Conservation (phyloP, 1,139 yeast genomes). For the Scheffersomyces segobiensis region DNA sequence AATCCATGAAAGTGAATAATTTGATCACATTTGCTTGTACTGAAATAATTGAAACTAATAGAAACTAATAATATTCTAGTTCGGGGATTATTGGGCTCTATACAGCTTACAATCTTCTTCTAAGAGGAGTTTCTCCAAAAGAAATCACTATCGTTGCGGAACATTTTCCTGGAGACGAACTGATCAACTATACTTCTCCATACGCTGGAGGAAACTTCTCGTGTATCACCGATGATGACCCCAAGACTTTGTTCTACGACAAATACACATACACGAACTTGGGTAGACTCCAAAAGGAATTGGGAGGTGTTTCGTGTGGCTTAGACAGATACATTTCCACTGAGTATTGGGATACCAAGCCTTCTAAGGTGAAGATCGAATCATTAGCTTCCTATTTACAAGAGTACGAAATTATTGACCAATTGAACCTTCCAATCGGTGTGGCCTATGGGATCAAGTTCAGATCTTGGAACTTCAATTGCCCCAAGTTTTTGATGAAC, state of each 20-base stretch:
- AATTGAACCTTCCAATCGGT: constrained; percentile 44
- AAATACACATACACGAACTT: constrained; percentile 55
- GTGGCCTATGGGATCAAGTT: constrained; percentile 54
- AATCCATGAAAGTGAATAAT: too few species aligned
- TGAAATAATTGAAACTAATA: not conserved
- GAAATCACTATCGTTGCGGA: constrained; percentile 63
- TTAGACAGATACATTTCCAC: constrained; percentile 52
- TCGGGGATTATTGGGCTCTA: constrained; percentile 74
- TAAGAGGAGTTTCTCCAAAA: constrained; percentile 42
- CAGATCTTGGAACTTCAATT: constrained; percentile 65
- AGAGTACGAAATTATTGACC: constrained; percentile 36
- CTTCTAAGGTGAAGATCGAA: constrained; percentile 41
- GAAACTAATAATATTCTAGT: constrained; percentile 21
- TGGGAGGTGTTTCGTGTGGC: constrained; percentile 59
- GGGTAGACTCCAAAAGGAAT: constrained; percentile 36
- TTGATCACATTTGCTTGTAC: constrained; percentile 10
- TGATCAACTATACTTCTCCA: constrained; percentile 71
- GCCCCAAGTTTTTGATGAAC: constrained; percentile 56
- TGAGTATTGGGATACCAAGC: constrained; percentile 55
- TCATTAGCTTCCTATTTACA: constrained; percentile 48
- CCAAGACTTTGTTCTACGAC: constrained; percentile 52
- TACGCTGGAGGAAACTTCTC: constrained; percentile 81
- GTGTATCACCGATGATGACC: constrained; percentile 61
- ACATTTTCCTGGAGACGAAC: constrained; percentile 71
- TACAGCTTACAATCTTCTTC: constrained; percentile 56